Percentiles rank a stretch among this genome's conserved stretches.
Evolutionary conservation across 495 filamentous ascomycete species (phyloP).

Genomic region (Astrocystis sublimbata): DNA sequence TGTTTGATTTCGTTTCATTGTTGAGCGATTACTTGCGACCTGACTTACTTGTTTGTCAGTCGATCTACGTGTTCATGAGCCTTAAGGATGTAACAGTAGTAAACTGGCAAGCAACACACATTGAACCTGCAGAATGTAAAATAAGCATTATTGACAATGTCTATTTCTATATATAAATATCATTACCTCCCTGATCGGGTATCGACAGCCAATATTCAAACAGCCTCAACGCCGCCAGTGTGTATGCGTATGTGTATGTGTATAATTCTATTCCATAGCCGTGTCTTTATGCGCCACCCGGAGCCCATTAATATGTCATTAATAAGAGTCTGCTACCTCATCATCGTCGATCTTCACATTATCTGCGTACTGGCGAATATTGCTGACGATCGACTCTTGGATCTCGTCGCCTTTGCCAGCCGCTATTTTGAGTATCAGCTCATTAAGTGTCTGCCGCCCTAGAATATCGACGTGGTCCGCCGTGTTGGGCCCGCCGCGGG

Average conservation of each 20-base stretch:
- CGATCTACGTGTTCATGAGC: too few species aligned
- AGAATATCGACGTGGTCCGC: conserved; percentile 97
- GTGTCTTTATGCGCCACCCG: background rate
- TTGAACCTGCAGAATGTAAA: background rate
- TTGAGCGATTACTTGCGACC: background rate
- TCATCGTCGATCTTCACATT: conserved; percentile 70
- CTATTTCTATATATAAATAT: background rate
- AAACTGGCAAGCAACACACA: background rate
- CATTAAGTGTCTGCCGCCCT: conserved; percentile 84
- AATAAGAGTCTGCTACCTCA: conserved; percentile 11
- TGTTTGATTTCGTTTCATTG: background rate
- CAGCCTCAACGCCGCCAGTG: conserved; percentile 2
- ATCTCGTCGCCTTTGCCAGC: conserved; percentile 85
- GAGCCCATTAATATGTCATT: background rate
- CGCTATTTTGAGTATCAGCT: conserved; percentile 83
- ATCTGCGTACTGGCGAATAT: conserved; percentile 77
- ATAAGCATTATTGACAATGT: too few species aligned
- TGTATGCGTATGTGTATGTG: too few species aligned
- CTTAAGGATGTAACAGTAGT: background rate
- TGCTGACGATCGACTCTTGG: conserved; percentile 72
- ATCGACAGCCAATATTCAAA: conserved; percentile 2
- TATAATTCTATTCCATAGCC: background rate
- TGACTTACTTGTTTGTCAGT: background rate
- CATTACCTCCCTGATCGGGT: background rate
- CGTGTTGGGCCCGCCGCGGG: conserved; percentile 91